Evolutionary conservation across 148 eudicot species (phyloP).

Genomic region (Chenopodium berlandieri): DNA sequence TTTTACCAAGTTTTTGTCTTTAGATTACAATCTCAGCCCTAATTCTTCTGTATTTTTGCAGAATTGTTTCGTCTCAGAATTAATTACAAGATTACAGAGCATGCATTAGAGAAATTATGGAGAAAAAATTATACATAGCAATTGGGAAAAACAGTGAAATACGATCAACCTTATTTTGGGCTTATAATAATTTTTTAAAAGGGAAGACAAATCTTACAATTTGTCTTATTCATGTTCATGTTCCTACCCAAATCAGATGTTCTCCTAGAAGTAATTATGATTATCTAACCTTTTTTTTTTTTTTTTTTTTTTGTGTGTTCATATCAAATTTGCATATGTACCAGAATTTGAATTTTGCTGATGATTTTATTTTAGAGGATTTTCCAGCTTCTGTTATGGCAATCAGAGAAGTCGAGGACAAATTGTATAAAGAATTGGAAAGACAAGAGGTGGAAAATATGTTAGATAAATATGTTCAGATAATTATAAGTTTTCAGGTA

Average conservation of each 20-base stretch:
- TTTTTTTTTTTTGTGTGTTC: too few relatives aligned
- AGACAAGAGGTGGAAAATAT: conserved; percentile 42
- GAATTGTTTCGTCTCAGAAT: too few relatives aligned
- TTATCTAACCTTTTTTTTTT: neutral
- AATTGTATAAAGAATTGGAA: conserved; percentile 45
- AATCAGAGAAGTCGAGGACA: conserved; percentile 40
- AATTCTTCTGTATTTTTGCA: too few relatives aligned
- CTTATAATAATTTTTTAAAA: conserved; percentile 26
- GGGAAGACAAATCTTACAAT: conserved; percentile 21
- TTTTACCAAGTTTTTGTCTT: neutral
- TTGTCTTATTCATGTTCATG: conserved; percentile 41
- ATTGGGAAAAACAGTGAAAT: conserved; percentile 35
- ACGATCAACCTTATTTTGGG: conserved; percentile 33
- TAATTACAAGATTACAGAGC: too few relatives aligned
- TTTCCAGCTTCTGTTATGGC: conserved; percentile 37
- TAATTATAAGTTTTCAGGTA: conserved; percentile 42
- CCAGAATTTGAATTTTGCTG: too few relatives aligned
- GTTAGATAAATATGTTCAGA: conserved; percentile 41
- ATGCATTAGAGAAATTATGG: conserved; percentile 10
- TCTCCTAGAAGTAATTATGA: too few relatives aligned
- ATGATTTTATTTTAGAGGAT: conserved; percentile 41
- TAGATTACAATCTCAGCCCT: too few relatives aligned
- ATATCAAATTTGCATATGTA: too few relatives aligned
- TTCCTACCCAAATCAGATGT: conserved; percentile 21
- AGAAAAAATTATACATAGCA: conserved; percentile 46